Evolutionary conservation across 2,329 filamentous ascomycete genomes (phyloP).

Genomic region (Trichophaea hybrida): DNA sequence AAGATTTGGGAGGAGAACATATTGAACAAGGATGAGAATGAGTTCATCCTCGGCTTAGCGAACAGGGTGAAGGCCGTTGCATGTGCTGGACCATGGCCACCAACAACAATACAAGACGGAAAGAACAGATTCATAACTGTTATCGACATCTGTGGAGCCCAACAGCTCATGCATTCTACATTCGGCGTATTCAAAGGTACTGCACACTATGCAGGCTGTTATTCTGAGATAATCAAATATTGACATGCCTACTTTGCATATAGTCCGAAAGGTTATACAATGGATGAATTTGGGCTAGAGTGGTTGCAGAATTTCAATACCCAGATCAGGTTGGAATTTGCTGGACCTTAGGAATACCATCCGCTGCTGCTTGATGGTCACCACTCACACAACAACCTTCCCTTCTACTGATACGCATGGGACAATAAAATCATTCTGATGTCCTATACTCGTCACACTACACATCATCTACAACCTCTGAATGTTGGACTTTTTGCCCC

Average conservation of each 20-base stretch:
- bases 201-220: no score
- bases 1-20: background rate
- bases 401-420: background rate
- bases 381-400: background rate
- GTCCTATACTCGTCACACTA: background rate
- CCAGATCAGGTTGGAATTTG: background rate
- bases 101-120: no score
- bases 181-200: no score
- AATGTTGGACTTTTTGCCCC: no score
- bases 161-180: no score
- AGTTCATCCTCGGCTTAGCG: background rate
- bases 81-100: background rate
- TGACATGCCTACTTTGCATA: background rate
- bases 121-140: no score
- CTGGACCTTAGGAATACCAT: background rate
- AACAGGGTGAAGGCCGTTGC: background rate
- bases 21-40: background rate
- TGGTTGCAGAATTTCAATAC: background rate
- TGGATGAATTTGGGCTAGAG: background rate
- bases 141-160: no score
- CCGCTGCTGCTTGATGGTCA: slow-evolving; percentile 18
- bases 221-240: no score
- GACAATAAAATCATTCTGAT: background rate
- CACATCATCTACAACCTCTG: no score
- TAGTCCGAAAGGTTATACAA: background rate